A percentile compares a stretch with the other conserved stretches of the same genome.
phyloP scores from a whole-genome alignment of 805 yeast species.

The Pichia paraexigua region DNA sequence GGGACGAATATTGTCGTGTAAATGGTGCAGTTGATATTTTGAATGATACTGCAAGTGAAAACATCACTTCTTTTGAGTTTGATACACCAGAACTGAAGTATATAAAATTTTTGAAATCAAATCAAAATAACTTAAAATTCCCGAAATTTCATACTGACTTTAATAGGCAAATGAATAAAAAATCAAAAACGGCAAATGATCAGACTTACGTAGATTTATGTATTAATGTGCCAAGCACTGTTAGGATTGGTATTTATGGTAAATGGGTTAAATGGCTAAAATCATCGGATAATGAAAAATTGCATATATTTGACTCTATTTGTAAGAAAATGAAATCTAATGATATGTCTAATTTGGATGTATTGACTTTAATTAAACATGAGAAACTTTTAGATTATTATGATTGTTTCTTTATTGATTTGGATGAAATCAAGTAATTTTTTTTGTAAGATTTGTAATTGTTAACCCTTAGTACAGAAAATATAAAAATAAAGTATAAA shows the following conservation, averaged over 20 bases:
- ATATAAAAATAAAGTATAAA: background rate
- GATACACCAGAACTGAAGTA: slow-evolving; percentile 9
- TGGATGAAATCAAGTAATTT: background rate
- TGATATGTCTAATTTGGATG: background rate
- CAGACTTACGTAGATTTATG: background rate
- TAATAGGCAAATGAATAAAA: background rate
- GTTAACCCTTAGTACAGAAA: background rate
- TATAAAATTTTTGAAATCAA: slow-evolving; percentile 6
- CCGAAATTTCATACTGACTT: slow-evolving; percentile 22
- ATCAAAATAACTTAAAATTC: background rate
- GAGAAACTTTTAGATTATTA: background rate
- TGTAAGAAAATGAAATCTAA: background rate
- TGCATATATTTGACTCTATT: background rate
- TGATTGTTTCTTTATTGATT: slow-evolving; percentile 1
- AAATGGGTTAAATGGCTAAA: background rate
- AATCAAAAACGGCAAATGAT: background rate
- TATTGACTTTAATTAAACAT: background rate
- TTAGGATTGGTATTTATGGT: background rate
- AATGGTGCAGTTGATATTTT: background rate
- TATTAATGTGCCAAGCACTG: background rate
- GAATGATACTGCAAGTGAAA: background rate
- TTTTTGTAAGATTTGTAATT: background rate
- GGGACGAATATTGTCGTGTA: slow-evolving; percentile 9
- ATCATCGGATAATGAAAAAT: background rate
- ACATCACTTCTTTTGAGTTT: background rate